Conservation (phyloP, 495 filamentous ascomycete species). For the Aspergillus bertholletiae region DNA sequence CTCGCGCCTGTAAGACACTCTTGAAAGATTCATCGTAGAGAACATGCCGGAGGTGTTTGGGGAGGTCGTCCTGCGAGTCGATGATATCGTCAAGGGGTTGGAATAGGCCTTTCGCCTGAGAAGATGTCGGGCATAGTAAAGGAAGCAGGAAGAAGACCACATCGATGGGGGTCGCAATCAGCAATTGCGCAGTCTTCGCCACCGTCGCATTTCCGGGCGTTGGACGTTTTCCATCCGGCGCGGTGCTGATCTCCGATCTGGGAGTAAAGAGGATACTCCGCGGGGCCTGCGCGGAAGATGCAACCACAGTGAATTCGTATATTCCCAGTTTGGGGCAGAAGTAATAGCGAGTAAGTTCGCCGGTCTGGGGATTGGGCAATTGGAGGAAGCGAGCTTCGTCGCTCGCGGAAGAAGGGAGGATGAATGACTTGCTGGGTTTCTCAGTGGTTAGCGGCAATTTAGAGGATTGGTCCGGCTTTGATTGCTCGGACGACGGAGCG, state of each 20-base stretch:
- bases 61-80: conserved; percentile 56
- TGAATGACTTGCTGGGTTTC: conserved; percentile 65
- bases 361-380: conserved; percentile 73
- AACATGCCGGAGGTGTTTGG: conserved; percentile 55
- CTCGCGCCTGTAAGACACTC: conserved; percentile 42
- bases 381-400: conserved; percentile 66
- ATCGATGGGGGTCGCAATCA: conserved; percentile 81
- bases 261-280: conserved; percentile 36
- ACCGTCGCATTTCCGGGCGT: conserved; percentile 21
- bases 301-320: conserved; percentile 81
- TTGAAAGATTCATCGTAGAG: conserved; percentile 47
- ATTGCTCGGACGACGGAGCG: conserved; percentile 12
- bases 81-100: conserved; percentile 78
- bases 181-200: conserved; percentile 62
- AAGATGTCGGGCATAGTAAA: conserved; percentile 47
- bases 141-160: conserved; percentile 81
- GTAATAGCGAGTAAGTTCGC: conserved; percentile 64
- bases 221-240: background rate
- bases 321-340: conserved; percentile 75
- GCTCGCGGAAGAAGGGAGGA: conserved; percentile 68
- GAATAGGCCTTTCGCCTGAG: conserved; percentile 57
- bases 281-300: conserved; percentile 46
- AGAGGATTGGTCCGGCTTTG: conserved; percentile 6
- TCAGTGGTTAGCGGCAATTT: conserved; percentile 7
- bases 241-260: conserved; percentile 10